Evolutionary conservation across 1,284 basidiomycete genomes (phyloP).

Genomic region (Exobasidium rhododendri): DNA sequence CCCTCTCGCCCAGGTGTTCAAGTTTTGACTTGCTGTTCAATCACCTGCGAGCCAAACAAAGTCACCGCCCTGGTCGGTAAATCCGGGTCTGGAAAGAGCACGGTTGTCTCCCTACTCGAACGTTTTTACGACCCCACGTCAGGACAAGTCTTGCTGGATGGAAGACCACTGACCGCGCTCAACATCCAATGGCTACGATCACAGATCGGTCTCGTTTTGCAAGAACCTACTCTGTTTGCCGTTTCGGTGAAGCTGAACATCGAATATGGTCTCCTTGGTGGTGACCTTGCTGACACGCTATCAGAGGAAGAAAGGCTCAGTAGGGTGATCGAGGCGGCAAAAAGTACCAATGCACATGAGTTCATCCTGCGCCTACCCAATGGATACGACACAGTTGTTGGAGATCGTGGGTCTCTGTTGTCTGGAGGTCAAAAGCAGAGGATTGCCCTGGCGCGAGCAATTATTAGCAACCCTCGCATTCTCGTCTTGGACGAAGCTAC

Average conservation of each 20-base stretch:
- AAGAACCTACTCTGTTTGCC: constrained; percentile 49
- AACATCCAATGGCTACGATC: constrained; percentile 54
- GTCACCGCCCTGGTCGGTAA: constrained; percentile 55
- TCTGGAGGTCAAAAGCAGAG: constrained; percentile 50
- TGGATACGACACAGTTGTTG: constrained; percentile 50
- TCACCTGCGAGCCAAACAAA: constrained; percentile 38
- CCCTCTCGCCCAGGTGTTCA: constrained; percentile 38
- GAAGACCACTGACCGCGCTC: constrained; percentile 38
- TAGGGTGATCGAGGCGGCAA: constrained; percentile 42
- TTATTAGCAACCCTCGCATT: constrained; percentile 49
- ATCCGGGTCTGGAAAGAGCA: constrained; percentile 55
- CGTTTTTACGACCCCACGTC: constrained; percentile 57
- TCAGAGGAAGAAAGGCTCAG: constrained; percentile 32
- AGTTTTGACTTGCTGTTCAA: constrained; percentile 39
- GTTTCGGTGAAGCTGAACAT: constrained; percentile 47
- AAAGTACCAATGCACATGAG: constrained; percentile 49
- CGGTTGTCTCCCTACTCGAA: constrained; percentile 56
- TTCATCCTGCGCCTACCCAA: constrained; percentile 49
- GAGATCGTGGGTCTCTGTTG: constrained; percentile 47
- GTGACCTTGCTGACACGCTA: too few relatives aligned
- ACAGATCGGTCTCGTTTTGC: constrained; percentile 49
- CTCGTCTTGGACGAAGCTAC: constrained; percentile 66
- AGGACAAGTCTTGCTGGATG: constrained; percentile 41
- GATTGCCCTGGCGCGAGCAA: constrained; percentile 50
- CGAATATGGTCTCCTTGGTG: constrained; percentile 45